phyloP scores from a whole-genome alignment of 2,329 filamentous ascomycete species.

The Cercospora zeina region DNA sequence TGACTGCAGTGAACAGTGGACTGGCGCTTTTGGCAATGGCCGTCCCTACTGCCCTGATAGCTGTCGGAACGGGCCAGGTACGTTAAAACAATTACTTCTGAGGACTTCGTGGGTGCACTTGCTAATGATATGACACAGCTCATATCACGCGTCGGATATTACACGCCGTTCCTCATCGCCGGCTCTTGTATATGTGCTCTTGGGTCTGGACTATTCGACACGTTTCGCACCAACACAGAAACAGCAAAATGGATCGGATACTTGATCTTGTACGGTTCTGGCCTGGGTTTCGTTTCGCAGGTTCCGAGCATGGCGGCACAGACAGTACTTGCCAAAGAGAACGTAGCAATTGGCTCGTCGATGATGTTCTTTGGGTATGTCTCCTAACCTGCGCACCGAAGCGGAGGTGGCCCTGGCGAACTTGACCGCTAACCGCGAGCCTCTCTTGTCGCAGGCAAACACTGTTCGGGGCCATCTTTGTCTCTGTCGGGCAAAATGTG shows the following conservation, averaged over 20 bases:
- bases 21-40: background rate
- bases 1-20: background rate
- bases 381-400: too few relatives aligned
- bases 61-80: background rate
- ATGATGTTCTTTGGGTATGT: slow-evolving; percentile 43
- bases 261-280: slow-evolving; percentile 48
- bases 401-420: too few relatives aligned
- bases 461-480: slow-evolving; percentile 47
- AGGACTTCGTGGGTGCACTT: background rate
- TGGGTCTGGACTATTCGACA: slow-evolving; percentile 49
- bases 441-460: slow-evolving; percentile 35
- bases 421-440: too few relatives aligned
- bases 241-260: slow-evolving; percentile 51
- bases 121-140: background rate
- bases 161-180: slow-evolving; percentile 51
- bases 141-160: slow-evolving; percentile 40
- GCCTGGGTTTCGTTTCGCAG: slow-evolving; percentile 48
- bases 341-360: slow-evolving; percentile 44
- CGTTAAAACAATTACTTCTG: background rate
- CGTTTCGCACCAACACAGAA: slow-evolving; percentile 42
- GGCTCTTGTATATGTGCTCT: slow-evolving; percentile 47
- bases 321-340: slow-evolving; percentile 39
- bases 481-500: slow-evolving; percentile 45
- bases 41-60: background rate
- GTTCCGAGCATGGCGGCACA: slow-evolving; percentile 47